These are phyloP conservation scores for Suillus discolor DNA, from an alignment of 768 basidiomycete species.

Conservation along the genomic window DNA sequence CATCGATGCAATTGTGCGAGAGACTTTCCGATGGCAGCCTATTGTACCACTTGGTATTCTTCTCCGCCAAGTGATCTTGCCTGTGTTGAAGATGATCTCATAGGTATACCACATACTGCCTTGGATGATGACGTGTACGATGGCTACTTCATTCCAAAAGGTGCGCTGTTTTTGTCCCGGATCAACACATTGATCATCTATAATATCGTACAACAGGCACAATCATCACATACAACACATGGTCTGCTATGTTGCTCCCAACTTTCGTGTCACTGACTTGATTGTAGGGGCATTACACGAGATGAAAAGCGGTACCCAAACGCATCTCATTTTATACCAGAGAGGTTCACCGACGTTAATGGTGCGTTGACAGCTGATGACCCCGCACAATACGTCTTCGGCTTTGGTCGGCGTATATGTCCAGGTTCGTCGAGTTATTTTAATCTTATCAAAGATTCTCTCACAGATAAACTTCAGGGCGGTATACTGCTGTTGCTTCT, in stretches of 20 bases:
- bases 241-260: constrained; percentile 6
- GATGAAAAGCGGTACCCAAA: constrained; percentile 17
- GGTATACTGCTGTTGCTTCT: constrained; percentile 19
- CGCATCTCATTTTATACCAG: constrained; percentile 15
- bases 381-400: constrained; percentile 13
- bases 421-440: neutral
- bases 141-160: constrained; percentile 23
- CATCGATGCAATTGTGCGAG: constrained; percentile 18
- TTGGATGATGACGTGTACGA: constrained; percentile 16
- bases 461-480: constrained; percentile 14
- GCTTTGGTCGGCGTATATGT: constrained; percentile 11
- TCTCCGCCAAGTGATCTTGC: neutral
- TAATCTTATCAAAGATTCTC: neutral
- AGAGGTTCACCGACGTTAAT: constrained; percentile 15
- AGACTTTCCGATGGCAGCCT: constrained; percentile 20
- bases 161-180: neutral
- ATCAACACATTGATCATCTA: no score
- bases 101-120: constrained; percentile 17
- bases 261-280: neutral
- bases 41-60: constrained; percentile 16
- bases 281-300: constrained; percentile 14
- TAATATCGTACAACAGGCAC: constrained; percentile 8
- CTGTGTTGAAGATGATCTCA: neutral
- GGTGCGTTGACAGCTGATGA: constrained; percentile 15
- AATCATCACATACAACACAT: no score